Evolutionary conservation across 306 rosid genomes (phyloP).

Genomic region (Mimosa pudica): DNA sequence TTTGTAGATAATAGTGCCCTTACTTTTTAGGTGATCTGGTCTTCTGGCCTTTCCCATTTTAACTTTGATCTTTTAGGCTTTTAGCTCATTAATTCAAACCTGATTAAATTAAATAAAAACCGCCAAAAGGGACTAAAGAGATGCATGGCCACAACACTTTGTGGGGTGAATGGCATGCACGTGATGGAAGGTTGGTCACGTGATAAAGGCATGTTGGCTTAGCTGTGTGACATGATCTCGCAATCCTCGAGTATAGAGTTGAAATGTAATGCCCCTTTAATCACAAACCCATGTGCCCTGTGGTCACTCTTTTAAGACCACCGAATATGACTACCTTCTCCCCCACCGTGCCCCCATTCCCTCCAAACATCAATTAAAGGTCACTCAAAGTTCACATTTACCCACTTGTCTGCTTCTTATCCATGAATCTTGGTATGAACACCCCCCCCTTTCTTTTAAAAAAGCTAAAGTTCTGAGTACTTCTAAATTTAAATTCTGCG

Average conservation of each 20-base stretch:
- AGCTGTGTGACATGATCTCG: constrained; percentile 41
- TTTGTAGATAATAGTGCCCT: constrained; percentile 1
- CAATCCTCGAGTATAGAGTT: constrained; percentile 10
- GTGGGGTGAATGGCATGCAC: constrained; percentile 28
- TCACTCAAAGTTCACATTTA: background rate
- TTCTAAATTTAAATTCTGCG: background rate
- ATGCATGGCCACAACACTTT: background rate
- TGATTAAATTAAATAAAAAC: background rate
- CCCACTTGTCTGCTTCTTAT: constrained; percentile 18
- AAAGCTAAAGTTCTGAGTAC: background rate
- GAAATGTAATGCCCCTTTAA: constrained; percentile 24
- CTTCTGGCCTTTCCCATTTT: constrained; percentile 12
- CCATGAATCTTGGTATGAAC: background rate
- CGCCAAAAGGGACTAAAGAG: background rate
- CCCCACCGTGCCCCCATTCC: constrained; percentile 17
- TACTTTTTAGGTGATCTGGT: constrained; percentile 7
- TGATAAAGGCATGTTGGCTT: constrained; percentile 38
- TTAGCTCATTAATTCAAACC: constrained; percentile 27
- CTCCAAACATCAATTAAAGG: background rate
- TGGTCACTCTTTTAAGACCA: constrained; percentile 20
- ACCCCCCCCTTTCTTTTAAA: too few species aligned
- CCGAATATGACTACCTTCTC: constrained; percentile 15
- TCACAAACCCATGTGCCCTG: constrained; percentile 39
- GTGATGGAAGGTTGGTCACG: constrained; percentile 24
- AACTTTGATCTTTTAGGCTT: background rate